These are phyloP conservation scores for Leccinum holopus DNA, from an alignment of 1,284 basidiomycete genomes.

Conservation along the genomic window DNA sequence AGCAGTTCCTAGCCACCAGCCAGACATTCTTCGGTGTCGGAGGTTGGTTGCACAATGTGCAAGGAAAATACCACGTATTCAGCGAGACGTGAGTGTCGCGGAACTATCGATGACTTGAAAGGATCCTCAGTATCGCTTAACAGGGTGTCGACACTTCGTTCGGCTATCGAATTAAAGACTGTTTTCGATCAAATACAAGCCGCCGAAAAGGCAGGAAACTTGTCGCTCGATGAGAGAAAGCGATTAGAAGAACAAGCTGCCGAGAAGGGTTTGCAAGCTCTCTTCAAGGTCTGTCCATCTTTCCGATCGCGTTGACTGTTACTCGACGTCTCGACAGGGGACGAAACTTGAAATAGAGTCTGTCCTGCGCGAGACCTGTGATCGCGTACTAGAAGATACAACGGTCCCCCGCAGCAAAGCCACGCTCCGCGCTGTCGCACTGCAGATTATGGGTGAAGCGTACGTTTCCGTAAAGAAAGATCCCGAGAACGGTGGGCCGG, in stretches of 20 bases:
- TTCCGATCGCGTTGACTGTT: background rate
- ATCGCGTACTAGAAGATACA: slow-evolving; percentile 73
- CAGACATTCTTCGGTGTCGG: slow-evolving; percentile 80
- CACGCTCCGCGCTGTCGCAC: slow-evolving; percentile 73
- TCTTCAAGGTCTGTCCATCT: slow-evolving; percentile 72
- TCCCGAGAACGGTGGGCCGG: slow-evolving; percentile 38
- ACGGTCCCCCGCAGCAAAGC: slow-evolving; percentile 58
- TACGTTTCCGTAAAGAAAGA: slow-evolving; percentile 72
- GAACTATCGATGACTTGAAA: background rate
- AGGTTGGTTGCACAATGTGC: slow-evolving; percentile 93
- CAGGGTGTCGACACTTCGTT: slow-evolving; percentile 84
- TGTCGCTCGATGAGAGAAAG: slow-evolving; percentile 83
- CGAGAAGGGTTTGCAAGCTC: slow-evolving; percentile 89
- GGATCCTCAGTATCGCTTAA: slow-evolving; percentile 6
- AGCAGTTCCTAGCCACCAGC: slow-evolving; percentile 77
- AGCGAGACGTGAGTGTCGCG: slow-evolving; percentile 76
- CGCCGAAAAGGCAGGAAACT: slow-evolving; percentile 84
- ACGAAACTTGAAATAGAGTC: slow-evolving; percentile 96
- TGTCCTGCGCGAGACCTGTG: slow-evolving; percentile 91
- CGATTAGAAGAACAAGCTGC: slow-evolving; percentile 96
- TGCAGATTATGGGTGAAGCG: slow-evolving; percentile 82
- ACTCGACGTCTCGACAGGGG: slow-evolving; percentile 49
- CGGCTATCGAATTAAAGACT: slow-evolving; percentile 89
- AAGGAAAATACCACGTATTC: slow-evolving; percentile 91
- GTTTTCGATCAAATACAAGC: slow-evolving; percentile 96